Percentiles rank a stretch among this genome's conserved stretches.
Evolutionary conservation across 1,284 basidiomycete genomes (phyloP).

Genomic region (Mycena citricolor): DNA sequence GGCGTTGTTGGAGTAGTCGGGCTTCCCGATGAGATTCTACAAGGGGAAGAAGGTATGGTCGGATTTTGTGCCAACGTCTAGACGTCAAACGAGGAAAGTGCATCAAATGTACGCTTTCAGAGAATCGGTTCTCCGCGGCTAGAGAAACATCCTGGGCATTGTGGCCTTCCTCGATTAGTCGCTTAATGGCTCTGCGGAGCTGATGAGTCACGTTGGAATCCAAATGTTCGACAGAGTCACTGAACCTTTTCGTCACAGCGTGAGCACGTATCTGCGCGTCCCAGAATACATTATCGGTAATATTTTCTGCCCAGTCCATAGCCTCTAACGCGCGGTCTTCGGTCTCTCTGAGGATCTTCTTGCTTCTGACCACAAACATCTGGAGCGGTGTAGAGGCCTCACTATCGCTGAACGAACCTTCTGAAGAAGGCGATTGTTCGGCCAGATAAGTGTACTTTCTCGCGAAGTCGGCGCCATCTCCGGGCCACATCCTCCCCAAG

Average conservation of each 20-base stretch:
- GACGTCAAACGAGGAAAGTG: constrained; percentile 12
- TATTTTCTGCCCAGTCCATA: background rate
- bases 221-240: too few relatives aligned
- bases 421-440: too few relatives aligned
- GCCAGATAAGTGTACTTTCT: too few relatives aligned
- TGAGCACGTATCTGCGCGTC: too few relatives aligned
- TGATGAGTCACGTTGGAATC: too few relatives aligned
- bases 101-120: background rate
- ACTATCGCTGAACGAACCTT: too few relatives aligned
- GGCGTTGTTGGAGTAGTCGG: constrained; percentile 9
- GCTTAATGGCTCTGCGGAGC: constrained; percentile 13
- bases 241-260: too few relatives aligned
- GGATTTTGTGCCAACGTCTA: constrained; percentile 15
- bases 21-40: constrained; percentile 1
- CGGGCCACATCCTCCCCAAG: too few relatives aligned
- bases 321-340: constrained; percentile 4
- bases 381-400: too few relatives aligned
- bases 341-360: background rate
- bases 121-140: background rate
- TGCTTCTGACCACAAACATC: too few relatives aligned
- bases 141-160: constrained; percentile 2
- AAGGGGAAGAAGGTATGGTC: constrained; percentile 12
- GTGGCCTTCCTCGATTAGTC: constrained; percentile 14
- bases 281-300: too few relatives aligned
- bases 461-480: too few relatives aligned